Evolutionary conservation across 2,329 filamentous ascomycete genomes (phyloP), one percentile per base, ranked within the genome.

Genomic region (Botrytis sinoallii): DNA sequence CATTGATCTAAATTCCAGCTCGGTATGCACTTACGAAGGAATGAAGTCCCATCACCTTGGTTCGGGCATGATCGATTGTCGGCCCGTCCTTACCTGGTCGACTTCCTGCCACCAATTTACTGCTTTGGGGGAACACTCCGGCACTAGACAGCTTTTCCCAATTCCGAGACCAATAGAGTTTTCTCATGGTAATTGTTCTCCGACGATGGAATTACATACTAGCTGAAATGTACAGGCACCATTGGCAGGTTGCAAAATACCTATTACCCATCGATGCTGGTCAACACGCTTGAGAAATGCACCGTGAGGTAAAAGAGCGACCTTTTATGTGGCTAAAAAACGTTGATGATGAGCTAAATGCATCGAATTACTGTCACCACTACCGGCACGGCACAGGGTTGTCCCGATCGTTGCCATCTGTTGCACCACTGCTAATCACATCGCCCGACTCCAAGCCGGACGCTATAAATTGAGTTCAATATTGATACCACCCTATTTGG

Each of bases 61-160:
- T 71, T 71, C 69, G 59, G 69, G 69, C 59, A 71, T 65, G 59
- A 42, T 65, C 69, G 69, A 71, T 65, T 65, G 59, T 71, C 44
- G 69, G 44, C 25, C 69, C 44, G 69, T 66, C 42, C 57, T 40
- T 14, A 68, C 66, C 66, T 44, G 5, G 44, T 42, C n/a, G 35
- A 65, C 25, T 64, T 48, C 69, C 69, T 66, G 69, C 69, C 69
- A 71, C 59, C 44, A 48, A 65, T 71, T 71, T 66, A 42, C 59
- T 52, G 35, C 44, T 52, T 71, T 25, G 12, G 40, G 12, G 40
- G 69, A n/a, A 63, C 25, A 55, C 29, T 18, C 55, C 69, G 57
- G 18, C 38, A 52, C 25, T 52, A 32, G 20, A 52, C 12, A 55
- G 29, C 44, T 40, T 29, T 66, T 48, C 35, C 38, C 7, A 29